phyloP scores from a whole-genome alignment of 805 yeast species.

The Candida broadrunensis region DNA sequence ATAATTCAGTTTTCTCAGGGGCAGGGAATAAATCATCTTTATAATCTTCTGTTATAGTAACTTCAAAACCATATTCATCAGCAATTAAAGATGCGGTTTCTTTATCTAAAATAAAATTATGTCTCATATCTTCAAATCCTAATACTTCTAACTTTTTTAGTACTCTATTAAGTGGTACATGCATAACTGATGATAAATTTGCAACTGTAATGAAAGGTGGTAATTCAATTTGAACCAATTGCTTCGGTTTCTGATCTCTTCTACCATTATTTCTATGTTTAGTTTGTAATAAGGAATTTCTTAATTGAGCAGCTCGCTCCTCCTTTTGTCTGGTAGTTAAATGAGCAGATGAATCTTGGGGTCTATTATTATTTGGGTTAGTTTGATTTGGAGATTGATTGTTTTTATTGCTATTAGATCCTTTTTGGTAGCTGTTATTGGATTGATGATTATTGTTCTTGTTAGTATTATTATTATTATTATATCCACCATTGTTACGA shows the following conservation, averaged over 20 bases:
- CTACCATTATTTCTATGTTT: too few relatives aligned
- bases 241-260: background rate
- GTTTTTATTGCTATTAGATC: background rate
- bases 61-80: constrained; percentile 80
- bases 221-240: constrained; percentile 37
- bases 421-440: background rate
- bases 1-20: constrained; percentile 42
- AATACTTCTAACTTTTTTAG: constrained; percentile 55
- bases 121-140: constrained; percentile 72
- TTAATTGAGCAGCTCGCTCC: too few relatives aligned
- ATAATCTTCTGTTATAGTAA: constrained; percentile 48
- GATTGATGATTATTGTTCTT: background rate
- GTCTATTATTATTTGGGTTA: too few relatives aligned
- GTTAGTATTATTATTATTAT: background rate
- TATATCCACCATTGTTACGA: too few relatives aligned
- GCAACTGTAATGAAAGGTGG: constrained; percentile 81
- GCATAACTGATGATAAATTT: constrained; percentile 69
- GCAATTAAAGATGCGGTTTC: constrained; percentile 87
- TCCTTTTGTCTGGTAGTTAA: too few relatives aligned
- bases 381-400: constrained; percentile 2
- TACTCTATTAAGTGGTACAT: constrained; percentile 60
- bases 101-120: constrained; percentile 76
- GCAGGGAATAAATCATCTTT: constrained; percentile 59
- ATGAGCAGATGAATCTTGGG: too few relatives aligned
- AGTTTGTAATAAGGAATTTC: too few relatives aligned